These are phyloP conservation scores for Auricularia sp. DNA, from an alignment of 768 basidiomycete species.

Conservation along the genomic window DNA sequence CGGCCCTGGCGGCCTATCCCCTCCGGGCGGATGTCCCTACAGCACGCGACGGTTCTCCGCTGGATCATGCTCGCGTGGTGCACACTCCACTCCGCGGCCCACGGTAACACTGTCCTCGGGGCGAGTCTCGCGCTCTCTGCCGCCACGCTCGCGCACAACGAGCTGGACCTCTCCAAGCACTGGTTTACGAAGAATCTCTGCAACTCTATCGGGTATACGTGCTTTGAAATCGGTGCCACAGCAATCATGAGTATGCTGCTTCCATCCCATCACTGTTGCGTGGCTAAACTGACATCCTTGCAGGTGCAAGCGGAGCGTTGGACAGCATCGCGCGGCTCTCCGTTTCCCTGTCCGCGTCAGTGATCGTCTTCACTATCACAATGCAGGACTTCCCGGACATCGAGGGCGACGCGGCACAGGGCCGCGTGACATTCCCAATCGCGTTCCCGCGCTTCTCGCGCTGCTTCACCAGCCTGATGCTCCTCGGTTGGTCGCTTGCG, in stretches of 20 bases:
- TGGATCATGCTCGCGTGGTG: conserved; percentile 28
- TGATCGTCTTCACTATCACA: conserved; percentile 1
- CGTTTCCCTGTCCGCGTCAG: conserved; percentile 12
- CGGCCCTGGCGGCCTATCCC: conserved; percentile 39
- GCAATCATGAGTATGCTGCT: conserved; percentile 27
- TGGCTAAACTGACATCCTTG: background rate
- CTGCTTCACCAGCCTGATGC: conserved; percentile 2
- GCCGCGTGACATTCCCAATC: conserved; percentile 36
- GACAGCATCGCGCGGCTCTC: conserved; percentile 14
- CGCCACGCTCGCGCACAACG: conserved; percentile 30
- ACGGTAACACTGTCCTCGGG: conserved; percentile 22
- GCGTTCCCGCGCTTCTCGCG: conserved; percentile 24
- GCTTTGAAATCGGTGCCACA: conserved; percentile 29
- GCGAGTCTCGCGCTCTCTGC: conserved; percentile 27
- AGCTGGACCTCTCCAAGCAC: conserved; percentile 26
- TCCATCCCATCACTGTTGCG: conserved; percentile 7
- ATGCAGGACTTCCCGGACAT: conserved; percentile 39
- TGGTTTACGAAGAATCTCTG: conserved; percentile 30
- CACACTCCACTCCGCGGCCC: conserved; percentile 24
- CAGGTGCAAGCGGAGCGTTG: background rate
- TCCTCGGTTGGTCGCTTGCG: conserved; percentile 8
- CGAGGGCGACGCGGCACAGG: conserved; percentile 31
- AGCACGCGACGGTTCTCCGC: conserved; percentile 26
- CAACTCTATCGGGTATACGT: conserved; percentile 30
- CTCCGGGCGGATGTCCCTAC: conserved; percentile 30